Conservation (phyloP, 805 yeast genomes). For the Candida caryicola region DNA sequence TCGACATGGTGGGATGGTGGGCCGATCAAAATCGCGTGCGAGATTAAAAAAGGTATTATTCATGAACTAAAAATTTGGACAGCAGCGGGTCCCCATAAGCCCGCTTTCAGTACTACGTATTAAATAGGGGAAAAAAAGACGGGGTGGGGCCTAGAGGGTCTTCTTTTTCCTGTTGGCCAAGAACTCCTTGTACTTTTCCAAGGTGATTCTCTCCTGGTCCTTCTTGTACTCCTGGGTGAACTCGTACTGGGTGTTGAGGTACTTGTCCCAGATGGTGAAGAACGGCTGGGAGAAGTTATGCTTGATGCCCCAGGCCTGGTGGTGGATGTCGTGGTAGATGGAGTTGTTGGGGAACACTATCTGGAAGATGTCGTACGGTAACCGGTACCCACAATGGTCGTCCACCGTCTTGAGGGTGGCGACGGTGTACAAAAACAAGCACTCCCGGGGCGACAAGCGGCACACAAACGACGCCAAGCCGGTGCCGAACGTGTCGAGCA, state of each 20-base stretch:
- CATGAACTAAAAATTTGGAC: no score
- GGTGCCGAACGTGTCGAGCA: slow-evolving; percentile 89
- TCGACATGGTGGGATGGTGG: slow-evolving; percentile 23
- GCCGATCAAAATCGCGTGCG: no score
- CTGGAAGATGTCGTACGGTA: slow-evolving; percentile 92
- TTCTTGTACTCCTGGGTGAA: slow-evolving; percentile 58
- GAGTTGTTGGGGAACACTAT: slow-evolving; percentile 90
- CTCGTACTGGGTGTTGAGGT: slow-evolving; percentile 69
- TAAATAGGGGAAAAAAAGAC: no score
- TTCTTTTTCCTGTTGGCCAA: slow-evolving; percentile 34
- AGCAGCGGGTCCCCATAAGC: no score
- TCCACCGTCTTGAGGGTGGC: slow-evolving; percentile 96
- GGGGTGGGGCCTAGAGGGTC: no score
- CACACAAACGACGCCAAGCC: slow-evolving; percentile 72
- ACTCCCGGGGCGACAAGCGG: slow-evolving; percentile 72
- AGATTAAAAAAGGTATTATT: no score
- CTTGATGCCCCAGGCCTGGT: slow-evolving; percentile 93
- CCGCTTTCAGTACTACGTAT: no score
- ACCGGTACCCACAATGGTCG: slow-evolving; percentile 96
- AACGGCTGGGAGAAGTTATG: slow-evolving; percentile 94
- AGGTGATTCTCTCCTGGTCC: slow-evolving; percentile 64
- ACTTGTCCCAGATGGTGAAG: slow-evolving; percentile 87
- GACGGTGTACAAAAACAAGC: slow-evolving; percentile 70
- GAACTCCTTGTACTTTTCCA: slow-evolving; percentile 63
- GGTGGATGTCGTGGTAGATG: slow-evolving; percentile 95